A percentile compares a stretch with the other conserved stretches of the same genome.
Conservation (phyloP, 1,284 basidiomycete genomes). For the Tilletia caries region DNA sequence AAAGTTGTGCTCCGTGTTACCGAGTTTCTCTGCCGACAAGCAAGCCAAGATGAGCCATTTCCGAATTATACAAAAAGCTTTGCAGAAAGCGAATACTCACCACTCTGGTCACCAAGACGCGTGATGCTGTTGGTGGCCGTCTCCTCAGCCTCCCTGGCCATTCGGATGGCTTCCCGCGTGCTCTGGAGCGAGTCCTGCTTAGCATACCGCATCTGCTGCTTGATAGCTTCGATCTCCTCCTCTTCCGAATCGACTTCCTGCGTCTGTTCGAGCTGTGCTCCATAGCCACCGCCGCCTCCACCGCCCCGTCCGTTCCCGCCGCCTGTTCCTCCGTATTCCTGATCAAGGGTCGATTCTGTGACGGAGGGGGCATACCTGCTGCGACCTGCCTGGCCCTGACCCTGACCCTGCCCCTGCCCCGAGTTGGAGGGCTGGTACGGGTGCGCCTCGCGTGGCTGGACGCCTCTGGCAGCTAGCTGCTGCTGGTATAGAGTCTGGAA, state of each 20-base stretch:
- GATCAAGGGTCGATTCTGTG: slow-evolving; percentile 2
- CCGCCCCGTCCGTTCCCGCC: slow-evolving; percentile 11
- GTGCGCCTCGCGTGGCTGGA: background rate
- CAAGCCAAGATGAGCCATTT: background rate
- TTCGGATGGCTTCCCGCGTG: slow-evolving; percentile 84
- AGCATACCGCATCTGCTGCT: slow-evolving; percentile 80
- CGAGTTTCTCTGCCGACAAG: slow-evolving; percentile 59
- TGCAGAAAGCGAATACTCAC: slow-evolving; percentile 58
- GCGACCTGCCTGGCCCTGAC: background rate
- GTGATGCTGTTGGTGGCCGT: slow-evolving; percentile 81
- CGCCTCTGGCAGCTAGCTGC: background rate
- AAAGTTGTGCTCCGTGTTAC: slow-evolving; percentile 91
- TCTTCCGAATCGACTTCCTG: slow-evolving; percentile 66
- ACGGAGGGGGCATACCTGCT: slow-evolving; percentile 8
- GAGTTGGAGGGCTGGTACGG: background rate
- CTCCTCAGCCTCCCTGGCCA: slow-evolving; percentile 93
- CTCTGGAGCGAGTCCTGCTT: slow-evolving; percentile 92
- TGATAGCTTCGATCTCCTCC: slow-evolving; percentile 94
- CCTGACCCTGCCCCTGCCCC: background rate
- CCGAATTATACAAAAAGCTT: slow-evolving; percentile 10
- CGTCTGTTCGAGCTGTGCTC: slow-evolving; percentile 13
- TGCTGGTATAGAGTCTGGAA: slow-evolving; percentile 2
- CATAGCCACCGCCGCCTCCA: slow-evolving; percentile 6
- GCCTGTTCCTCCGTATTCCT: slow-evolving; percentile 56
- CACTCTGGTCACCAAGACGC: slow-evolving; percentile 90